Base-by-base conservation (phyloP, 495 filamentous ascomycete genomes). In the Emericellopsis terricola region DNA sequence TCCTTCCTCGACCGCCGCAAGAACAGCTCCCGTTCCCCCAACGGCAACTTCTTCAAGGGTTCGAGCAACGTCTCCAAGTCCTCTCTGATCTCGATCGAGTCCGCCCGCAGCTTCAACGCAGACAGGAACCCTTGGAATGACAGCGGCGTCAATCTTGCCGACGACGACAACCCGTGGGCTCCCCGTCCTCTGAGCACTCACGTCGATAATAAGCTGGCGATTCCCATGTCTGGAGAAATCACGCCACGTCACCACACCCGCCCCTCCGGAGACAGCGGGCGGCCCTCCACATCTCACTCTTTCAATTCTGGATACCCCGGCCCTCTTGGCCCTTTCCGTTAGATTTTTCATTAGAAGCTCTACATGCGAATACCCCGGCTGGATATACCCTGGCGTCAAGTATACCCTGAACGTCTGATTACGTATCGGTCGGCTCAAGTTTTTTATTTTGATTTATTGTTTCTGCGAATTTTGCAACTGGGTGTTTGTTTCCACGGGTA, bases 71-170 rank as follows among this genome's bases (percentile, higher is more conserved):
- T 86, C 31, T 93, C 85, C 35, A 91, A 89, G 57, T 83, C 85
- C 27, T 94, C 86, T 16, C 71, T 94, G 33, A 79, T 86, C 40
- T 89, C 81, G 38, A 82, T 93, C 60, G 86, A 94, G 49, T 91
- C 83, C 15, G 81, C 81, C 23, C 76, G 82, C 49, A 89, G 81
- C 54, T 69, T 71, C 51, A 69, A 69, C 34, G 81, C 82, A 48
- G 89, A 91, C 53, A 81, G 85, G 49, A 92, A 93, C 55, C 85
- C 84, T 41, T 94, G 86, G 86, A 92, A 93, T 51, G 86, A 94
- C 56, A 86, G 79, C 42, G 86, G 83, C 38, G 79, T 94, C 48
- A 92, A 92, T 49, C 76, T 94, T 43, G 62, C 80, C 39, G 83
- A 93, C 47, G 83, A 92, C 31, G 81, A 86, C 37, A 69, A 73